Conservation (phyloP, 495 filamentous ascomycete species). For the Platismatia glauca region DNA sequence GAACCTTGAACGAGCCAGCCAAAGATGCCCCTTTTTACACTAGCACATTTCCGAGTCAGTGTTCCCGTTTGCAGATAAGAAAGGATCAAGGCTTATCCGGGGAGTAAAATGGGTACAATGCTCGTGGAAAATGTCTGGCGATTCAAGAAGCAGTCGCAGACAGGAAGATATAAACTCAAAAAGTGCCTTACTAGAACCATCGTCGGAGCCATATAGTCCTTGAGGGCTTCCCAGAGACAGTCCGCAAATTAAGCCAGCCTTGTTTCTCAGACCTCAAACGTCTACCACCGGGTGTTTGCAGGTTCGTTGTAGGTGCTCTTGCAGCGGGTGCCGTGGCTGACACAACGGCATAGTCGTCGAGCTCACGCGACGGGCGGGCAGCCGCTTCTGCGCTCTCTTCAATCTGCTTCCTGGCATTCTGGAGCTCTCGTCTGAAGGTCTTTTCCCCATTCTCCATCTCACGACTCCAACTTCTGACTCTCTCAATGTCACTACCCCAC, state of each 20-base stretch:
- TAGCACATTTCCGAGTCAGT: too few relatives aligned
- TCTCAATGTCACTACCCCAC: constrained; percentile 70
- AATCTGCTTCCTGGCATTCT: constrained; percentile 69
- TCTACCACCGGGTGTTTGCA: constrained; percentile 34
- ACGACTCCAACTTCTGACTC: constrained; percentile 81
- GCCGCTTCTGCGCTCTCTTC: constrained; percentile 65
- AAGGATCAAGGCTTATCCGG: too few relatives aligned
- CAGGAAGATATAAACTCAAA: too few relatives aligned
- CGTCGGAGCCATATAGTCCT: constrained; percentile 77
- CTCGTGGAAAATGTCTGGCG: too few relatives aligned
- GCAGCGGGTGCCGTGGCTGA: constrained; percentile 79
- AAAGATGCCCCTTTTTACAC: constrained; percentile 87
- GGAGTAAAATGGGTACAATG: too few relatives aligned
- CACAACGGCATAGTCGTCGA: constrained; percentile 83
- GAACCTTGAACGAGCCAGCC: constrained; percentile 86
- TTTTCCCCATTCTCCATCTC: constrained; percentile 83
- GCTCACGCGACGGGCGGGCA: constrained; percentile 72
- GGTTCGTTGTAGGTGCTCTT: constrained; percentile 49
- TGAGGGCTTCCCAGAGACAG: constrained; percentile 76
- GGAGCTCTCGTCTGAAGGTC: constrained; percentile 68
- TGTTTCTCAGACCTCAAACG: constrained; percentile 62
- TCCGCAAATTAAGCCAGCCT: constrained; percentile 84
- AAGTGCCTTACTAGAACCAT: too few relatives aligned
- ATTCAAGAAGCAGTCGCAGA: too few relatives aligned
- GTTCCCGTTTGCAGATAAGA: too few relatives aligned